Percentiles rank a stretch among this genome's conserved stretches.
Conservation (phyloP, 116 monocot species). For the Phalaenopsis hybrid region DNA sequence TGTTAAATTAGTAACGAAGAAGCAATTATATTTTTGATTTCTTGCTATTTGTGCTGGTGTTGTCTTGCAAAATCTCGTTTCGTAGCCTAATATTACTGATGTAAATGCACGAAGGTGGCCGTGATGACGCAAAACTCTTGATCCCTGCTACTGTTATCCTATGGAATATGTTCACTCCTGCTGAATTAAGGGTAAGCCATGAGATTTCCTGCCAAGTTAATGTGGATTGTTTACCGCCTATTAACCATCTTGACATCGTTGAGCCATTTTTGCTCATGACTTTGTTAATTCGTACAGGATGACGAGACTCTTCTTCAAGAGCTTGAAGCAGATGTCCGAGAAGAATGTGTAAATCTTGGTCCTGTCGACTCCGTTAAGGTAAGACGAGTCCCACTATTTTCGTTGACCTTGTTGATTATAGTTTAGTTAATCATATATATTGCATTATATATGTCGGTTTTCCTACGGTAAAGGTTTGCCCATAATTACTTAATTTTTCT, state of each 20-base stretch:
- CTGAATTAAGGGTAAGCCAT: slow-evolving; percentile 73
- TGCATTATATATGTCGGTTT: background rate
- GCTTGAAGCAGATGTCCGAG: slow-evolving; percentile 77
- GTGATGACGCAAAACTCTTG: slow-evolving; percentile 77
- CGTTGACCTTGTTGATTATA: background rate
- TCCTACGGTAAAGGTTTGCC: background rate
- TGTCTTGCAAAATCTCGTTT: background rate
- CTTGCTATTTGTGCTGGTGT: background rate
- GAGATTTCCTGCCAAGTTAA: background rate
- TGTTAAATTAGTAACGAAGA: background rate
- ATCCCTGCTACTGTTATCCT: slow-evolving; percentile 64
- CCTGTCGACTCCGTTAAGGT: slow-evolving; percentile 85
- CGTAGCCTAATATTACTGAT: background rate
- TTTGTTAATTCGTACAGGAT: slow-evolving; percentile 29
- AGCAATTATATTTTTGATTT: background rate
- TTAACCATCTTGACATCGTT: background rate
- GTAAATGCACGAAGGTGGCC: slow-evolving; percentile 62
- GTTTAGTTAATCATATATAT: background rate
- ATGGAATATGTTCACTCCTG: slow-evolving; percentile 84
- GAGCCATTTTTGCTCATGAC: background rate
- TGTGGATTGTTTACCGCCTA: background rate
- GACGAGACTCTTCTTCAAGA: slow-evolving; percentile 87
- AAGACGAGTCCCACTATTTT: slow-evolving; percentile 6
- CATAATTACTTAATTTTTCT: background rate
- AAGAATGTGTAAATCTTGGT: slow-evolving; percentile 87